These are phyloP conservation scores for Populus davidiana DNA, from an alignment of 345 rosid species.

Conservation along the genomic window DNA sequence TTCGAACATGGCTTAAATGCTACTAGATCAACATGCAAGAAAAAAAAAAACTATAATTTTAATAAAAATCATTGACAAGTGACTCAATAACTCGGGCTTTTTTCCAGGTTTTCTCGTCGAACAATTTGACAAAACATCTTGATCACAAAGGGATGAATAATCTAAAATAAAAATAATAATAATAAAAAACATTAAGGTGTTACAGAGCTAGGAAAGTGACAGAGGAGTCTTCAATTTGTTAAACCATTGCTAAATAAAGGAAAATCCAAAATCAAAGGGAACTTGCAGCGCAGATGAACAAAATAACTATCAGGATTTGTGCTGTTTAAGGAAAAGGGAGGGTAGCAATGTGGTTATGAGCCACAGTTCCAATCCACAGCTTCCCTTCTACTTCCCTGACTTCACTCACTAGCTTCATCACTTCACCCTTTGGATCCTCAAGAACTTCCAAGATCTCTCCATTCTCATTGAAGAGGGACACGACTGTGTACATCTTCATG, in stretches of 20 bases:
- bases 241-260: background rate
- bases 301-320: background rate
- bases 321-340: constrained; percentile 50
- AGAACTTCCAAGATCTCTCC: constrained; percentile 78
- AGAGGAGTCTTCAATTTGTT: background rate
- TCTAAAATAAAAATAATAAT: background rate
- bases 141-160: background rate
- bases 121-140: background rate
- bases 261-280: background rate
- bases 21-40: no score
- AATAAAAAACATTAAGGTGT: no score
- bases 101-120: no score
- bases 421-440: constrained; percentile 78
- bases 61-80: no score
- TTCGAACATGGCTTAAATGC: no score
- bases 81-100: no score
- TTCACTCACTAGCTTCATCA: constrained; percentile 91
- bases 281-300: background rate
- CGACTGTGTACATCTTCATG: constrained; percentile 88
- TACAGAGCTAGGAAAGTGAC: background rate
- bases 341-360: constrained; percentile 90
- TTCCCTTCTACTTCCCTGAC: constrained; percentile 80
- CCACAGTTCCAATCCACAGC: constrained; percentile 97
- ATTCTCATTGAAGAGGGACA: constrained; percentile 53
- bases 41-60: no score